Evolutionary conservation across 192 early-diverging fungal genomes (phyloP), one percentile per base, ranked within the genome.

Genomic region (Phlyctochytrium bullatum): DNA sequence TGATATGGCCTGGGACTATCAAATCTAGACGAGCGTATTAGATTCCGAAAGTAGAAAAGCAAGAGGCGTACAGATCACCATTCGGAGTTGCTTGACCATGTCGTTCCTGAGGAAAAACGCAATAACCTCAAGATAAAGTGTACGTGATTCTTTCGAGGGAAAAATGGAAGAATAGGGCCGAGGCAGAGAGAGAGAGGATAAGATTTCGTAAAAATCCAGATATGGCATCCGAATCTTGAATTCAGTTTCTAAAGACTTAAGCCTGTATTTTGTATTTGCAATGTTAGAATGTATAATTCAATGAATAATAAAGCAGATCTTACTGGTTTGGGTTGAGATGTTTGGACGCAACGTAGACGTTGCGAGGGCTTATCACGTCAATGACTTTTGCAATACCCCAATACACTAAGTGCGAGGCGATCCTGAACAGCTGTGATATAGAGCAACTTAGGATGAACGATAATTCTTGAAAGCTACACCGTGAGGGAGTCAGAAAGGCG

Each of bases 341-440:
- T 23, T 84, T 87, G 1, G 90, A 83, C 0, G 92, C 82, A 1
- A 92, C 88, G 73, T 98, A 98, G 2, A 90, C 84, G 65, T 92
- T 91, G 28, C 83, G 72, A 27, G 83, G 76, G 64, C 79, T 81
- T 50, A 97, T 89, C 3, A 88, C 86, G 76, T 95, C 86, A 51
- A 98, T 91, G 32, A 98, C 79, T 69, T 92, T 92, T 12, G 94
- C 95, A 64, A 93, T 91, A 61, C 84, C 76, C 96, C 96, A 98
- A 72, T 91, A 95, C 30, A 95, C 90, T 32, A 98, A 75, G 74
- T 98, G 96, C 0, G 94, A 89, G 2, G 90, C 94, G 25, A 95
- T 66, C 17, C 91, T 82, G 72, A 92, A 97, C 1, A 98, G 85
- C 67, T 96, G 96, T 0, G 94, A 90, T 54, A 94, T 81, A n/a